A percentile compares a stretch with the other conserved stretches of the same genome.
Conservation (phyloP, 768 basidiomycete species). For the Hydnum rufescens region DNA sequence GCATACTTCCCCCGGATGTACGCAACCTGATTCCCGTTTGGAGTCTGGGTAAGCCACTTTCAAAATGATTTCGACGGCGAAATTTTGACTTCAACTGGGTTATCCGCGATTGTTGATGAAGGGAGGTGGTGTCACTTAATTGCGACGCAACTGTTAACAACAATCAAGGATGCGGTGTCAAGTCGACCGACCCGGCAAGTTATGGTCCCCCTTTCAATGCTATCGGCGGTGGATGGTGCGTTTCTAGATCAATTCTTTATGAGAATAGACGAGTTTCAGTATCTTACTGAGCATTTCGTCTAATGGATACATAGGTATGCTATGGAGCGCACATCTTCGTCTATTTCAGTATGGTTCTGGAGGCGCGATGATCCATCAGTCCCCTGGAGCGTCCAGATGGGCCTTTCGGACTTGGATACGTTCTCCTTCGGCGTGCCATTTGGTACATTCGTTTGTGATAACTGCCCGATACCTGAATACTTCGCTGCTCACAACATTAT, state of each 20-base stretch:
- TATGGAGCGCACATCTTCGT: conserved; percentile 2
- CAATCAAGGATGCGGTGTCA: neutral
- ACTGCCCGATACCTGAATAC: conserved; percentile 9
- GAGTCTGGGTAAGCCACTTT: neutral
- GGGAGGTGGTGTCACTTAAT: neutral
- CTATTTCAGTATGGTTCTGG: conserved; percentile 6
- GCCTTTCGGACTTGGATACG: conserved; percentile 1
- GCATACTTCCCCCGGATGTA: neutral
- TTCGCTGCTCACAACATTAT: conserved; percentile 11
- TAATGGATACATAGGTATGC: no score
- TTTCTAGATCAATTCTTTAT: no score
- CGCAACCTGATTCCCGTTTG: neutral
- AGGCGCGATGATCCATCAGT: conserved; percentile 4
- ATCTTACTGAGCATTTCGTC: no score
- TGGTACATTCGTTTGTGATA: conserved; percentile 10
- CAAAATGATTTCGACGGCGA: neutral
- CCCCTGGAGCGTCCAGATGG: conserved; percentile 6
- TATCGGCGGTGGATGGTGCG: conserved; percentile 1
- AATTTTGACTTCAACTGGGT: neutral
- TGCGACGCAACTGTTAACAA: neutral
- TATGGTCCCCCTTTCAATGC: neutral
- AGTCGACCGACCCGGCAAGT: neutral
- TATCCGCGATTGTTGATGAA: neutral
- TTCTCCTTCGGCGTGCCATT: conserved; percentile 8
- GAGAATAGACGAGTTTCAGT: no score